Conservation (phyloP, 345 rosid species). For the Populus alba region DNA sequence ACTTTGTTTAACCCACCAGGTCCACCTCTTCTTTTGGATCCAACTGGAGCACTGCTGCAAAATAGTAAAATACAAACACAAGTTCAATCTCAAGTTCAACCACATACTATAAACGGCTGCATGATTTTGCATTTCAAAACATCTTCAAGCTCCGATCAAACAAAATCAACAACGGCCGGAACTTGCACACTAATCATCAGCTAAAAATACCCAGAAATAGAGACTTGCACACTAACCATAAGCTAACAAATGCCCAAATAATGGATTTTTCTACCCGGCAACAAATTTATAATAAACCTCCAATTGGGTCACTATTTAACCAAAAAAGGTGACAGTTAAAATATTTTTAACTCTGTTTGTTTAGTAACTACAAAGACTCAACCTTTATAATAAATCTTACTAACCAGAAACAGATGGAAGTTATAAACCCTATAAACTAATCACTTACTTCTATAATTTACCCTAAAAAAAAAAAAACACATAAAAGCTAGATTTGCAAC, state of each 20-base stretch:
- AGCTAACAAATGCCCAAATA: background rate
- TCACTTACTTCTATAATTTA: too few species aligned
- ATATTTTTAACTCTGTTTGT: background rate
- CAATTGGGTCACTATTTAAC: background rate
- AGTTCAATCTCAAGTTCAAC: background rate
- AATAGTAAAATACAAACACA: slow-evolving; percentile 11
- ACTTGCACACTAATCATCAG: background rate
- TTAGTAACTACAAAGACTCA: background rate
- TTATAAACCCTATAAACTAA: too few species aligned
- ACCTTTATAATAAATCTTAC: too few species aligned
- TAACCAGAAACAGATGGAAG: background rate
- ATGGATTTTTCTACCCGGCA: background rate
- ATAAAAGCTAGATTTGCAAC: background rate
- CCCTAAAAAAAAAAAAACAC: background rate
- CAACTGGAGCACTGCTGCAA: slow-evolving; percentile 61
- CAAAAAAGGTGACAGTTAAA: background rate
- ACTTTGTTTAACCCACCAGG: slow-evolving; percentile 96
- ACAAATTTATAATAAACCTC: background rate
- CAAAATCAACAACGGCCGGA: background rate
- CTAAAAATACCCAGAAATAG: background rate
- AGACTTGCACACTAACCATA: background rate
- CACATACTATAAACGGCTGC: too few species aligned
- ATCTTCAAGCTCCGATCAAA: background rate
- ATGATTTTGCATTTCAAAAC: background rate
- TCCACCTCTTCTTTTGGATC: slow-evolving; percentile 86